Evolutionary conservation across 2,329 filamentous ascomycete genomes (phyloP), one percentile per base, ranked within the genome.

Genomic region (Nemania diffusa): DNA sequence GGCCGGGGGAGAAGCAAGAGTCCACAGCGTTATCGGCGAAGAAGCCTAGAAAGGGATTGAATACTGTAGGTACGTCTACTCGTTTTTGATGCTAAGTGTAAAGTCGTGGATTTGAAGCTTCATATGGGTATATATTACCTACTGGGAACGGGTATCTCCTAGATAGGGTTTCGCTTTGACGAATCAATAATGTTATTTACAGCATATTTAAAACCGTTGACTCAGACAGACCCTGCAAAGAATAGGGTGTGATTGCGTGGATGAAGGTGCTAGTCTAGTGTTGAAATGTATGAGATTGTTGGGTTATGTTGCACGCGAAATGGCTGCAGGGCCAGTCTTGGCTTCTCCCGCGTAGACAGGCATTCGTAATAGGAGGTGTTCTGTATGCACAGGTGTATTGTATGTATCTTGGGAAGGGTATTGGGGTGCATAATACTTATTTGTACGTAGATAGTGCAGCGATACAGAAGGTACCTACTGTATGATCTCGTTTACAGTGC

Each of bases 1-100:
- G 74, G 74, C 13, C 62, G 69, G 22, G 65, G 72, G 50, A 68
- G 73, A 61, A 75, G 72, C 60, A 70, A 67, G 57, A 76, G 73
- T 55, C 73, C 73, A 24, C 65, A 51, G 24, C 68, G 64, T 13
- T 63, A 66, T 44, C 69, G 67, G 34, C 64, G 70, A 37, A 69
- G 65, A 46, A 72, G 64, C 51, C 63, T 60, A 27, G 64, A 61
- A 59, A 67, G 62, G 27, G 64, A 68, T 26, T 68, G 52, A 68
- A 27, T 24, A 24, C 20, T 26, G 5, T 20, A 44, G 40, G 17
- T 44, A 29, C 32, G 15, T 13, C 44, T 24, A 5, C n/a, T 27
- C 40, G 32, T 53, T 50, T 22, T 4, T 15, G 32, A 15, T 15
- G 2, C 17, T 7, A 13, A 24, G 26, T 32, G 46, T 26, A 59